Conservation (phyloP, 2,329 filamentous ascomycete species). For the Curvularia eragrostidis region DNA sequence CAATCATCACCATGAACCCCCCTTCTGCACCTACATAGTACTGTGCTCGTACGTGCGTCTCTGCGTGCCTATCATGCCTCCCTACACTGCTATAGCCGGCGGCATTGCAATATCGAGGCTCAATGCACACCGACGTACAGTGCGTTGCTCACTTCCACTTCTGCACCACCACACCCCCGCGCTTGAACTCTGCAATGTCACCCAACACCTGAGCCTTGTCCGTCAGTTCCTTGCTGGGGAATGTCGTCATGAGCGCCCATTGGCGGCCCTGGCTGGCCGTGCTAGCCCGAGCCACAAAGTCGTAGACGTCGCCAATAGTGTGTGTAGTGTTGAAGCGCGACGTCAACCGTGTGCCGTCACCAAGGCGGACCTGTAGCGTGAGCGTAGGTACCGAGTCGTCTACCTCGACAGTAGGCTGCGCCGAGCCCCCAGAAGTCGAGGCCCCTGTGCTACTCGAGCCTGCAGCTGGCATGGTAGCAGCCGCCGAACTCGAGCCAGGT, state of each 20-base stretch:
- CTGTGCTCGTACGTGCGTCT: background rate
- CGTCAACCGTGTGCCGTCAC: slow-evolving; percentile 77
- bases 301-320: slow-evolving; percentile 78
- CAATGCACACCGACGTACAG: slow-evolving; percentile 2
- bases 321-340: slow-evolving; percentile 82
- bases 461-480: slow-evolving; percentile 44
- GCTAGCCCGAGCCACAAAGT: slow-evolving; percentile 72
- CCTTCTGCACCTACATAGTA: background rate
- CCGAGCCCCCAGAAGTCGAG: slow-evolving; percentile 42
- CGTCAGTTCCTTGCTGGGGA: slow-evolving; percentile 80
- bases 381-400: slow-evolving; percentile 72
- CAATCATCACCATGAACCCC: background rate
- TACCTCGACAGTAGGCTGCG: slow-evolving; percentile 57
- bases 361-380: slow-evolving; percentile 77
- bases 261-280: slow-evolving; percentile 62
- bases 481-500: slow-evolving; percentile 61
- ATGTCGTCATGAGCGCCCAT: slow-evolving; percentile 81
- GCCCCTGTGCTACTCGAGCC: slow-evolving; percentile 40
- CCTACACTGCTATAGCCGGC: background rate
- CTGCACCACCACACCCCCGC: slow-evolving; percentile 63
- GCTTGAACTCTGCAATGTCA: slow-evolving; percentile 59
- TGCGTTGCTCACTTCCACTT: slow-evolving; percentile 55
- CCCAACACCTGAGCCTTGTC: slow-evolving; percentile 63
- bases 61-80: background rate
- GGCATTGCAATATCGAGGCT: background rate